These are phyloP conservation scores for Domatiomyces globalis DNA, from an alignment of 2,329 filamentous ascomycete genomes.

Conservation along the genomic window DNA sequence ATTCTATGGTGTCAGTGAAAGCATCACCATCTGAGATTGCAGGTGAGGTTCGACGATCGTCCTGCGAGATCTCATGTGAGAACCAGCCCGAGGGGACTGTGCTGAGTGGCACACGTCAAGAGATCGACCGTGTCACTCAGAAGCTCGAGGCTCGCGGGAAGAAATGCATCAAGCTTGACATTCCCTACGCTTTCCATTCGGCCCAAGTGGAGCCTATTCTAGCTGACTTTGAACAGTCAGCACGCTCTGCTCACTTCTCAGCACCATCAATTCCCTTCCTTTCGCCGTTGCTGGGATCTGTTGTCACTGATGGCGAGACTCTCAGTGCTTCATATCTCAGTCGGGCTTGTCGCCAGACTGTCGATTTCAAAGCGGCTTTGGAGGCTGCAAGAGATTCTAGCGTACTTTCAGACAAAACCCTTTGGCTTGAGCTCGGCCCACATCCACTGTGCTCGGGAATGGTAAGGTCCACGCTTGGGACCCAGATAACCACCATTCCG, in stretches of 20 bases:
- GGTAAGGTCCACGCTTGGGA: constrained; percentile 49
- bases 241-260: constrained; percentile 41
- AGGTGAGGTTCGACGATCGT: constrained; percentile 21
- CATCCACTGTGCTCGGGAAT: constrained; percentile 56
- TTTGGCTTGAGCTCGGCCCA: constrained; percentile 60
- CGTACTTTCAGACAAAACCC: constrained; percentile 49
- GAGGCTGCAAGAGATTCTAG: constrained; percentile 44
- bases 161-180: constrained; percentile 49
- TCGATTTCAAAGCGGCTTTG: constrained; percentile 54
- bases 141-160: constrained; percentile 39
- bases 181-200: constrained; percentile 55
- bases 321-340: constrained; percentile 50
- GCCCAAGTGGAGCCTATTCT: constrained; percentile 51
- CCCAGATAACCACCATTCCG: constrained; percentile 41
- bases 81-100: constrained; percentile 66
- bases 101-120: constrained; percentile 47
- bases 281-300: constrained; percentile 50
- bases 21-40: constrained; percentile 25
- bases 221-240: constrained; percentile 43
- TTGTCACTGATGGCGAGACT: constrained; percentile 43
- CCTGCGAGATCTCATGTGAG: constrained; percentile 50
- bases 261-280: constrained; percentile 50
- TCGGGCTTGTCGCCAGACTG: constrained; percentile 51
- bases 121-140: constrained; percentile 42
- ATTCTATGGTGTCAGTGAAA: constrained; percentile 49